phyloP scores from a whole-genome alignment of 2,329 filamentous ascomycete species.

The Aschersonia sp. region DNA sequence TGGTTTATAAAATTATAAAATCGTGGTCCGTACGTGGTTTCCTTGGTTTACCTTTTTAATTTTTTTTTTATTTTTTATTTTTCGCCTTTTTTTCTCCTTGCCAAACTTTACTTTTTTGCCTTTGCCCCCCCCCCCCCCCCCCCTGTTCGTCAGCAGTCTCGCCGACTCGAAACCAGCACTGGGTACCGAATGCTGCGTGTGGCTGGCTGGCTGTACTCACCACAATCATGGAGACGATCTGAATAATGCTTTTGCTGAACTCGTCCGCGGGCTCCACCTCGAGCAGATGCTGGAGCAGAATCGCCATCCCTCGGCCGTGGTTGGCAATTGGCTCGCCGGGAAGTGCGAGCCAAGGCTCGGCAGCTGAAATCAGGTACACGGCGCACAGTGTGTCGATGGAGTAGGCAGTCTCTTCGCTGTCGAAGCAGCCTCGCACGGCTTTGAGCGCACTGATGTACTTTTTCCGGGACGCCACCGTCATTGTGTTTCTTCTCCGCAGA shows the following conservation, averaged over 20 bases:
- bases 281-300: conserved; percentile 14
- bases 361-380: conserved; percentile 21
- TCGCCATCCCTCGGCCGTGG: conserved; percentile 18
- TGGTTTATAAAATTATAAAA: no score
- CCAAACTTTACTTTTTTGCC: no score
- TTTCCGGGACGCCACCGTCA: conserved; percentile 7
- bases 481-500: conserved; percentile 8
- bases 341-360: conserved; percentile 18
- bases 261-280: conserved; percentile 10
- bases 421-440: conserved; percentile 11
- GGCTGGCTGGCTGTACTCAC: conserved; percentile 8
- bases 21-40: no score
- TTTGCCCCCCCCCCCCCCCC: no score
- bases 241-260: conserved; percentile 14
- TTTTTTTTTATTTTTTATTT: no score
- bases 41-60: no score
- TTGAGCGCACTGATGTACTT: conserved; percentile 16
- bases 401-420: conserved; percentile 11
- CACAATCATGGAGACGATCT: conserved; percentile 16
- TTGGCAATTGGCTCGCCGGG: conserved; percentile 10
- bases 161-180: no score
- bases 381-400: conserved; percentile 20
- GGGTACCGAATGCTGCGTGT: no score
- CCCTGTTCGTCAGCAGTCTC: no score
- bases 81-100: no score